These are phyloP conservation scores for Heimioporus sp. DNA, from an alignment of 768 basidiomycete genomes.

Conservation along the genomic window DNA sequence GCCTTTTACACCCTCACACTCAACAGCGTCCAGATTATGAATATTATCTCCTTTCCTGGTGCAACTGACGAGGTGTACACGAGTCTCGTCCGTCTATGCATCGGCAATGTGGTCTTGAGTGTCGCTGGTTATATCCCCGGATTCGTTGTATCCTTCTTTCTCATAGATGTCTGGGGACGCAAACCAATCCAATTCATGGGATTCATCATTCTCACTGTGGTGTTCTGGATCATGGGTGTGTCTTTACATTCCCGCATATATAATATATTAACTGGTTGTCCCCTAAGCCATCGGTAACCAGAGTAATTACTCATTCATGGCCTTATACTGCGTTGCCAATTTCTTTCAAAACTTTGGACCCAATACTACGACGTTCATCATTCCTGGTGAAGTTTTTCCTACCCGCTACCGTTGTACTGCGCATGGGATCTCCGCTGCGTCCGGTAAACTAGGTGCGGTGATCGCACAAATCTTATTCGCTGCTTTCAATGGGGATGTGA, in stretches of 20 bases:
- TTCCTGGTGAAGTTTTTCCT: conserved; percentile 78
- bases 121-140: conserved; percentile 77
- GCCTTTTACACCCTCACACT: too few species aligned
- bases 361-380: conserved; percentile 66
- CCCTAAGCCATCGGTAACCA: too few species aligned
- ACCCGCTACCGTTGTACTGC: conserved; percentile 73
- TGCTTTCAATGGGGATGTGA: too few species aligned
- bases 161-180: conserved; percentile 76
- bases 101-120: conserved; percentile 71
- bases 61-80: conserved; percentile 40
- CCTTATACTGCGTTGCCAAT: conserved; percentile 75
- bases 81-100: conserved; percentile 54
- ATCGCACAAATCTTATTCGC: conserved; percentile 73
- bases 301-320: too few species aligned
- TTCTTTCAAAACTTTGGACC: conserved; percentile 61
- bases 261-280: too few species aligned
- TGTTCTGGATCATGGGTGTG: conserved; percentile 67
- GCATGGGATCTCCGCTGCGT: conserved; percentile 71
- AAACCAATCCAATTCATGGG: conserved; percentile 79
- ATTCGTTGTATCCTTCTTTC: conserved; percentile 49
- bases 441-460: conserved; percentile 73
- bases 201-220: conserved; percentile 58
- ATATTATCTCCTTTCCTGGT: too few species aligned
- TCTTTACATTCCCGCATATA: too few species aligned
- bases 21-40: too few species aligned